Conservation (phyloP, 805 yeast species). For the Candida patagonica region DNA sequence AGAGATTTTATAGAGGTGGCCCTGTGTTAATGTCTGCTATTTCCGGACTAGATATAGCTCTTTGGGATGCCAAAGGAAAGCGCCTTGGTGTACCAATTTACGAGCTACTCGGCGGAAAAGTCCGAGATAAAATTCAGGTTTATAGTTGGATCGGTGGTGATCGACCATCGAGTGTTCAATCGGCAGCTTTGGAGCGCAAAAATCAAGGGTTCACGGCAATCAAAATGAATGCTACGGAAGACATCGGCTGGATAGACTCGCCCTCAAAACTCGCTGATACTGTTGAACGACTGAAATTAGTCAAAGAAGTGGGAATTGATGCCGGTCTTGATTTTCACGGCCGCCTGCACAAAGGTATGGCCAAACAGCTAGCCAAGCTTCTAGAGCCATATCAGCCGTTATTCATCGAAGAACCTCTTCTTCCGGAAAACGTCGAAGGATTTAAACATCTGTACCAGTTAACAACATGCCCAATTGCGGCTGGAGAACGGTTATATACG, state of each 20-base stretch:
- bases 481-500: constrained; percentile 23
- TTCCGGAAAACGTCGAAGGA: constrained; percentile 22
- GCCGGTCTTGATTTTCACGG: constrained; percentile 27
- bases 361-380: constrained; percentile 23
- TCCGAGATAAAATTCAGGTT: constrained; percentile 23
- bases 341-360: constrained; percentile 26
- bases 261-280: constrained; percentile 21
- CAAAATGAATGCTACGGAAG: constrained; percentile 27
- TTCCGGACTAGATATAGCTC: constrained; percentile 27
- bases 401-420: constrained; percentile 26
- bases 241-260: constrained; percentile 23
- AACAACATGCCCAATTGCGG: constrained; percentile 24
- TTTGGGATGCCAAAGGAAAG: constrained; percentile 28
- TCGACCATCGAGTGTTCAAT: constrained; percentile 17
- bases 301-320: constrained; percentile 21
- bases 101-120: constrained; percentile 26
- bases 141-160: constrained; percentile 29
- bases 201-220: constrained; percentile 27
- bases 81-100: constrained; percentile 25
- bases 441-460: constrained; percentile 15
- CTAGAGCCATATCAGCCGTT: constrained; percentile 23
- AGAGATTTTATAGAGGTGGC: constrained; percentile 28
- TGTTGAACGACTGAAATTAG: constrained; percentile 21
- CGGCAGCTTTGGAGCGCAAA: constrained; percentile 23
- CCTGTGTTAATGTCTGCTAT: constrained; percentile 27